Base-by-base conservation (phyloP, 176 grass and related monocot genomes). In the Rhynchospora tenuis region DNA sequence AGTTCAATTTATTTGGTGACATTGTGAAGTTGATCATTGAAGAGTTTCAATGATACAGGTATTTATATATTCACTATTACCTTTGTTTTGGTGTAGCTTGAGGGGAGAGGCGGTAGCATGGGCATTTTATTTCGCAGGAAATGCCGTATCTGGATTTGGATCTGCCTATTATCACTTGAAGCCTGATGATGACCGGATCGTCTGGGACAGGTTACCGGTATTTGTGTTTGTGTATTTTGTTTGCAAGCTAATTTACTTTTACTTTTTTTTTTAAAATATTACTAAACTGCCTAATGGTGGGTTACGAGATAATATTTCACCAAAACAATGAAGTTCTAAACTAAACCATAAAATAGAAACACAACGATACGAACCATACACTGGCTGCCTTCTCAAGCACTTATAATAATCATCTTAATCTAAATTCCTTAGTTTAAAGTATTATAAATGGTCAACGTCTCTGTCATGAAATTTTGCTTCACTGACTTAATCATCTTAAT, bases 131-230 rank as follows among this genome's bases (percentile, higher is more conserved):
- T 99, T 88, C 86, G 81, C 81, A 20, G 93, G 89, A 76, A 95
- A 91, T 82, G 88, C 89, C 50, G 83, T 85, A 75, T 83, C 92
- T 52, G 91, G 93, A 83, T 99, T 99, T 92, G 97, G 97, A 28
- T 99, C 97, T 7, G 97, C 97, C 74, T 96, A 99, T 86, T 96
- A 99, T 90, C 97, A 99, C 67, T 88, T 99, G 82, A 99, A 96
- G 90, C 97, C 88, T 64, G 93, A 95, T 86, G 93, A 96, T 90
- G 93, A 93, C 83, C 89, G 91, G 64, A 90, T 95, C 66, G 84
- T 92, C 65, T 99, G 97, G 97, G 97, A 99, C 86, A 95, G 88
- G 89, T 99, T 99, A 86, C 97, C 93, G 93, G 97, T 99, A 99
- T 86, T 83, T 90, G 65, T 79, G 78, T 86, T 83, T 90, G 59